A percentile compares a stretch with the other conserved stretches of the same genome.
Evolutionary conservation across 805 yeast genomes (phyloP).

Genomic region (Candida endomychidarum): DNA sequence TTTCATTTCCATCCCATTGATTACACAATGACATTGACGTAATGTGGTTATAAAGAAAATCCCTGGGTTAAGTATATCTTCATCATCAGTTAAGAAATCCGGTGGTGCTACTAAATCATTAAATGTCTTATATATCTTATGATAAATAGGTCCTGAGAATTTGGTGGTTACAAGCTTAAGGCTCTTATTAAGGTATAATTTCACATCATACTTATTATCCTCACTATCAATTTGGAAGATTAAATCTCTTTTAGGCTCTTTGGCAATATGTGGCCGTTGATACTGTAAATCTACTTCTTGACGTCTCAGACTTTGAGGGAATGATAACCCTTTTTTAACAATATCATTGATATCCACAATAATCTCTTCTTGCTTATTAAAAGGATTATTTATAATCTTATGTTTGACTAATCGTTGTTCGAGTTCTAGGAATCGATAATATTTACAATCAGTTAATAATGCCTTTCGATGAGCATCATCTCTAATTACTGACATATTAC

Average conservation of each 20-base stretch:
- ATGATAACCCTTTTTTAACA: conserved; percentile 9
- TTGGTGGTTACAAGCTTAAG: conserved; percentile 25
- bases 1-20: conserved; percentile 37
- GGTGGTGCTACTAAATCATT: conserved; percentile 16
- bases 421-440: conserved; percentile 71
- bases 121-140: conserved; percentile 25
- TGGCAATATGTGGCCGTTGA: conserved; percentile 31
- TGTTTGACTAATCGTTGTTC: conserved; percentile 69
- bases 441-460: conserved; percentile 68
- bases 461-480: conserved; percentile 56
- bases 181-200: conserved; percentile 30
- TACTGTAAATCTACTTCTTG: conserved; percentile 37
- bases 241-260: conserved; percentile 33
- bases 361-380: conserved; percentile 52
- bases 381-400: conserved; percentile 51
- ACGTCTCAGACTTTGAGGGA: conserved; percentile 21
- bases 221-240: conserved; percentile 26
- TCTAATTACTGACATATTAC: conserved; percentile 47
- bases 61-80: conserved; percentile 17
- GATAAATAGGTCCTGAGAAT: conserved; percentile 24
- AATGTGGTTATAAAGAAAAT: conserved; percentile 26
- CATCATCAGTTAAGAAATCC: conserved; percentile 18
- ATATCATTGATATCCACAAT: conserved; percentile 47
- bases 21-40: conserved; percentile 26
- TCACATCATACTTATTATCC: conserved; percentile 26